phyloP scores from a whole-genome alignment of 2,329 filamentous ascomycete genomes.

The Aspergillus novoparasiticus region DNA sequence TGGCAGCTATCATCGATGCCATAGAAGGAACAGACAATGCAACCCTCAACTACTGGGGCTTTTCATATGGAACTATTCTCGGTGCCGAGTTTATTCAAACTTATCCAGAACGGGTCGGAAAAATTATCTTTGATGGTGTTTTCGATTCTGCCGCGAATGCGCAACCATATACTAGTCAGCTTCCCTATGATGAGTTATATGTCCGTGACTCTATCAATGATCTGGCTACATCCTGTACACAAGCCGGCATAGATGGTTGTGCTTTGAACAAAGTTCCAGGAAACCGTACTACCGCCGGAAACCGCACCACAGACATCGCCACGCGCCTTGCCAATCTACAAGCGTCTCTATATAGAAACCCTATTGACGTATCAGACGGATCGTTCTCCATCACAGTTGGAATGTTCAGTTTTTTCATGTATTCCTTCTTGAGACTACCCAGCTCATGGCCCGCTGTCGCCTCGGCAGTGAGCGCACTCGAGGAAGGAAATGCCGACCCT shows the following conservation, averaged over 20 bases:
- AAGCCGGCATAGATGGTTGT: neutral
- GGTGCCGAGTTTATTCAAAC: conserved; percentile 13
- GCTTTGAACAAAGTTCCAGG: neutral
- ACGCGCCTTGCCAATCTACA: neutral
- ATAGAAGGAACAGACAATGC: neutral
- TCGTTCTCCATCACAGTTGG: neutral
- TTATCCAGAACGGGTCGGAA: neutral
- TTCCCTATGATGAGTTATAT: conserved; percentile 7
- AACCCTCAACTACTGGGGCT: conserved; percentile 10
- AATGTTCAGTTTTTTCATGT: neutral
- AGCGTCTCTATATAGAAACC: neutral
- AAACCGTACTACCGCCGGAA: neutral
- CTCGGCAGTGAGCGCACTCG: neutral
- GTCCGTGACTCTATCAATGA: conserved; percentile 46
- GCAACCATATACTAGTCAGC: conserved; percentile 2
- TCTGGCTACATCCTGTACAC: conserved; percentile 63
- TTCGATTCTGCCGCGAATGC: conserved; percentile 8
- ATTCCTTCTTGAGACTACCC: neutral
- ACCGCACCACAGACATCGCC: neutral
- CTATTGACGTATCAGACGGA: neutral
- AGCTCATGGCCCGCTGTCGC: neutral
- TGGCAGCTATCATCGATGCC: conserved; percentile 9
- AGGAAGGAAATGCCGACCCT: neutral
- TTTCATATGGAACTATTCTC: conserved; percentile 11
- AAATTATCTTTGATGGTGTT: conserved; percentile 3